Evolutionary conservation across 495 filamentous ascomycete species (phyloP).

Genomic region (Tuber indicum): DNA sequence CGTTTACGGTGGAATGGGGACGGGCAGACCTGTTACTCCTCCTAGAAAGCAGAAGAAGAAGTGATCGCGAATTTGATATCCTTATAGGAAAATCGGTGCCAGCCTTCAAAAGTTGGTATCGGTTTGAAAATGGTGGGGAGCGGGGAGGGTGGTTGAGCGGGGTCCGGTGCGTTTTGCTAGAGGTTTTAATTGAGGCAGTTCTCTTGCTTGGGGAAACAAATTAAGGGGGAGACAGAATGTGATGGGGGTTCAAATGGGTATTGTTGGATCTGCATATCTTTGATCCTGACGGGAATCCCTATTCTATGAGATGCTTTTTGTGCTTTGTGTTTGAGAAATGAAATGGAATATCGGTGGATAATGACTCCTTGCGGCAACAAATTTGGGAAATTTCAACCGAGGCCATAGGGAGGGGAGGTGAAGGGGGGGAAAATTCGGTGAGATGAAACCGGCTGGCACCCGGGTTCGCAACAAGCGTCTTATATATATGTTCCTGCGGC

Average conservation of each 20-base stretch:
- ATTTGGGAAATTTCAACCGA: background rate
- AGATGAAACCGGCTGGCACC: conserved; percentile 5
- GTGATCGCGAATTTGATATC: conserved; percentile 51
- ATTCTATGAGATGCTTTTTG: conserved; percentile 39
- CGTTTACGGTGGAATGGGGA: conserved; percentile 83
- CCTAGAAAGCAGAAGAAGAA: conserved; percentile 86
- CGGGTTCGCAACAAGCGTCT: conserved; percentile 1
- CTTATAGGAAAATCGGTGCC: conserved; percentile 26
- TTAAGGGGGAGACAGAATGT: conserved; percentile 36
- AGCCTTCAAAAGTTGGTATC: conserved; percentile 30
- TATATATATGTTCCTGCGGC: conserved; percentile 4
- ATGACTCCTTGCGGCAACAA: conserved; percentile 36
- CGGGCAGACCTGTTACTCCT: conserved; percentile 79
- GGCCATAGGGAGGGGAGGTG: background rate
- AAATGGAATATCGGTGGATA: conserved; percentile 41
- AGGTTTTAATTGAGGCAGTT: conserved; percentile 40
- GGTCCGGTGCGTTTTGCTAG: conserved; percentile 39
- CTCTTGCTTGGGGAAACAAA: conserved; percentile 39
- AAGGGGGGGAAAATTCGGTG: background rate
- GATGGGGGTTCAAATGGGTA: conserved; percentile 37
- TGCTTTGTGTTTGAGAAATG: conserved; percentile 41
- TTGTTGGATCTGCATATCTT: conserved; percentile 39
- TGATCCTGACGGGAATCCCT: conserved; percentile 35
- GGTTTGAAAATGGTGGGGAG: conserved; percentile 36
- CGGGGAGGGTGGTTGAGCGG: conserved; percentile 17